Evolutionary conservation across 2,329 filamentous ascomycete species (phyloP), one percentile per base, ranked within the genome.

Genomic region (Aspergillus sp.): DNA sequence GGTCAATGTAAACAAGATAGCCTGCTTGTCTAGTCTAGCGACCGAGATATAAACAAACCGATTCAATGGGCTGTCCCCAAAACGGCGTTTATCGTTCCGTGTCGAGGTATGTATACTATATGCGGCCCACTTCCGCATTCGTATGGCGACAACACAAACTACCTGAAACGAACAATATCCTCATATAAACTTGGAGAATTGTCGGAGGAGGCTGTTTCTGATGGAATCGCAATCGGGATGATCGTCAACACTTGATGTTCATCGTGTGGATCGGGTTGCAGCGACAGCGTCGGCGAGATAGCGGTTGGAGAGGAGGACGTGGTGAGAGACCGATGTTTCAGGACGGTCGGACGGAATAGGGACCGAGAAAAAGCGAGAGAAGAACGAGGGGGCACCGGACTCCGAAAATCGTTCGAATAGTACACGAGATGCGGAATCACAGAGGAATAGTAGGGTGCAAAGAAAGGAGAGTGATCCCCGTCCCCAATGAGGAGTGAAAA

Each of bases 101-200:
- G 34, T 16, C 17, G 40, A 41, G 34, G 46, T 41, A 48, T 48
- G 46, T 40, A 31, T 29, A 14, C 16, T 29, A 29, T 48, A 29
- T 36, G 10, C 31, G 31, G 20, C 46, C 34, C 7, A 29, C 32
- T 48, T 48, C 46, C 46, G 46, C 46, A 48, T 48, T 29, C 46
- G 46, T 48, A 19, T 17, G 14, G 19, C 16, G 19, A 17, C 11
- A 47, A 53, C 45, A 47, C 36, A 50, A 56, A 25, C 48, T 34
- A 36, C 32, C 45, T 50, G 42, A 38, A 46, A 25, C 38, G 45
- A 49, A 44, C 20, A 13, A 38, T 29, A 16, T 21, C 23, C 20
- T 45, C 31, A 45, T 46, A 32, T 42, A n/a, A 9, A 23, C 14
- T n/a, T 31, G 17, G 9, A 50, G 14, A 45, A 17, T 29, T 29